phyloP scores from a whole-genome alignment of 1,284 basidiomycete species.

The Sutorius eximius region DNA sequence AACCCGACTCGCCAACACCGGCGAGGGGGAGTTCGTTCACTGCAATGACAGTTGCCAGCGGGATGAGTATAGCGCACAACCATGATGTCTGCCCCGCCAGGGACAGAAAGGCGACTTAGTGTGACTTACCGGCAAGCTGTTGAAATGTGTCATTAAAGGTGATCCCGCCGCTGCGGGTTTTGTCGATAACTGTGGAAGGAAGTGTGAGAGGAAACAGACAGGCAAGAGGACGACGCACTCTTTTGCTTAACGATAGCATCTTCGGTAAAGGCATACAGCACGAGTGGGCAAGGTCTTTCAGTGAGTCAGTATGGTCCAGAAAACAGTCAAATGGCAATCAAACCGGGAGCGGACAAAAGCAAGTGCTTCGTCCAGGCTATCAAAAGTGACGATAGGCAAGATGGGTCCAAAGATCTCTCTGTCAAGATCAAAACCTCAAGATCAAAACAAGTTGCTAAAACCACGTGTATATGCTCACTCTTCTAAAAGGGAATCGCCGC shows the following conservation, averaged over 20 bases:
- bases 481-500: slow-evolving; percentile 26
- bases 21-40: slow-evolving; percentile 28
- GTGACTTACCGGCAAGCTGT: slow-evolving; percentile 38
- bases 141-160: slow-evolving; percentile 55
- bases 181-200: slow-evolving; percentile 40
- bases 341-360: slow-evolving; percentile 48
- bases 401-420: slow-evolving; percentile 73
- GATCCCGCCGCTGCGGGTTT: slow-evolving; percentile 51
- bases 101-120: not conserved
- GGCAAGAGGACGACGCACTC: slow-evolving; percentile 16
- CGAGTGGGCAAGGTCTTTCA: slow-evolving; percentile 25
- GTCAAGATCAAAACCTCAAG: not conserved
- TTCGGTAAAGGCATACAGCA: slow-evolving; percentile 33
- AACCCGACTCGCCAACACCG: slow-evolving; percentile 45
- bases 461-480: slow-evolving; percentile 19
- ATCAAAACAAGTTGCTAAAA: not conserved
- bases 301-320: slow-evolving; percentile 4
- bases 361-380: slow-evolving; percentile 38
- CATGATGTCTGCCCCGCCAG: slow-evolving; percentile 7
- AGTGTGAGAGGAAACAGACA: not conserved
- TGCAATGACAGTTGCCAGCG: slow-evolving; percentile 1
- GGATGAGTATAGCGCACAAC: not conserved
- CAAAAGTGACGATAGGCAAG: slow-evolving; percentile 62
- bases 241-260: slow-evolving; percentile 25
- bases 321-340: slow-evolving; percentile 8